These are phyloP conservation scores for Sordariomycetes sp. DNA, from an alignment of 2,329 filamentous ascomycete genomes.

Conservation along the genomic window DNA sequence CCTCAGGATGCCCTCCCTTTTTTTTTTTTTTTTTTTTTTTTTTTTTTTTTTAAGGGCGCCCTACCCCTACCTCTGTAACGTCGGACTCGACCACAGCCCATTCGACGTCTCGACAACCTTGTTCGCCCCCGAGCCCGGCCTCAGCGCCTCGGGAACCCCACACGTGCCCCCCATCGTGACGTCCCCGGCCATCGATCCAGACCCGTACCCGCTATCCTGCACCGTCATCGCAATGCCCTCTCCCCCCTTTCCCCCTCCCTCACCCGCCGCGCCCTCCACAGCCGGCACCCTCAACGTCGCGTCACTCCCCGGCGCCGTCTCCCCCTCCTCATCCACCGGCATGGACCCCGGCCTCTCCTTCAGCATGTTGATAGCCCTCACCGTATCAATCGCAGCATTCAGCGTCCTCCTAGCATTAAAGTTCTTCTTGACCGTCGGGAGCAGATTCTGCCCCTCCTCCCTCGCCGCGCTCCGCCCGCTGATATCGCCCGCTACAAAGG, in stretches of 20 bases:
- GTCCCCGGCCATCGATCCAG: slow-evolving; percentile 27
- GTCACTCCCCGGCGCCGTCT: slow-evolving; percentile 35
- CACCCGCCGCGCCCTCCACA: slow-evolving; percentile 3
- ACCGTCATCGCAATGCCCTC: slow-evolving; percentile 14
- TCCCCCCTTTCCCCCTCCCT: slow-evolving; percentile 27
- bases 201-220: slow-evolving; percentile 29
- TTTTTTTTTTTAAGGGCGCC: too few species aligned
- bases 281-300: slow-evolving; percentile 10
- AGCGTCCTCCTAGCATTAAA: slow-evolving; percentile 58
- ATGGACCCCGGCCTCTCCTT: slow-evolving; percentile 38
- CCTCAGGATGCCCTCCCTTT: too few species aligned
- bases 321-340: slow-evolving; percentile 31
- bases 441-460: slow-evolving; percentile 44
- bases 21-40: too few species aligned
- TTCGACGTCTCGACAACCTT: slow-evolving; percentile 50
- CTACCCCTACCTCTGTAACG: slow-evolving; percentile 9
- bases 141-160: slow-evolving; percentile 34
- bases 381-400: slow-evolving; percentile 58
- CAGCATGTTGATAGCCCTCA: slow-evolving; percentile 58
- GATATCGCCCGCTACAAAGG: slow-evolving; percentile 45
- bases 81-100: slow-evolving; percentile 40
- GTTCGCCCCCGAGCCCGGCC: slow-evolving; percentile 40
- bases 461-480: slow-evolving; percentile 23
- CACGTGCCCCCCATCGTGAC: slow-evolving; percentile 33
- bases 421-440: slow-evolving; percentile 61